Percentiles rank a stretch among this genome's conserved stretches.
These are phyloP conservation scores for Aureobasidium melanogenum DNA, from an alignment of 2,329 filamentous ascomycete species.

Conservation along the genomic window DNA sequence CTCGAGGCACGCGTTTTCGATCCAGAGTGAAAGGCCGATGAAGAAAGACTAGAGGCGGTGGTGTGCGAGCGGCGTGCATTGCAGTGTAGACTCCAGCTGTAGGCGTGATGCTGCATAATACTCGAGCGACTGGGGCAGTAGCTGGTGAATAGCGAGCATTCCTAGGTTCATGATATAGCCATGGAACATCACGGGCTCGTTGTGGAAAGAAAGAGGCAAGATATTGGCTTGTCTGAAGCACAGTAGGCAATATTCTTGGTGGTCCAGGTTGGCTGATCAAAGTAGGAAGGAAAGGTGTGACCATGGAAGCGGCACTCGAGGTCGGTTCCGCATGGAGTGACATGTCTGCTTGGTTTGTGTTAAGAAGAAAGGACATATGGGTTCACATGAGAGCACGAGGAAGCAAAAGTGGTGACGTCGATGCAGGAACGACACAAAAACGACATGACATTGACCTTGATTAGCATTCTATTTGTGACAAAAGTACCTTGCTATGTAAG, in stretches of 20 bases:
- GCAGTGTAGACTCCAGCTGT: slow-evolving; percentile 8
- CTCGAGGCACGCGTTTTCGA: background rate
- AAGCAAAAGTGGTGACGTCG: background rate
- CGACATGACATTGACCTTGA: background rate
- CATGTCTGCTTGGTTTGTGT: background rate
- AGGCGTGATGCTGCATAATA: slow-evolving; percentile 9
- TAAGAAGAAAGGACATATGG: background rate
- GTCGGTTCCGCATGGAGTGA: background rate
- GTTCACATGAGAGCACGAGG: background rate
- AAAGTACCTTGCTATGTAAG: background rate
- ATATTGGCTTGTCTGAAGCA: background rate
- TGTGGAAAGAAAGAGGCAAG: slow-evolving; percentile 9
- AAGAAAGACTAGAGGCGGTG: slow-evolving; percentile 2
- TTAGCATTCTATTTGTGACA: background rate
- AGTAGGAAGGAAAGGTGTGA: background rate
- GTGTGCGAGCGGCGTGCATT: background rate
- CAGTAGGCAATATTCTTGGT: background rate
- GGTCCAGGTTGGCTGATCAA: background rate
- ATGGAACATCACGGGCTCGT: slow-evolving; percentile 7
- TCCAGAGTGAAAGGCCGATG: slow-evolving; percentile 11
- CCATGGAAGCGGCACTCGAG: background rate
- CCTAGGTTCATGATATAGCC: slow-evolving; percentile 3
- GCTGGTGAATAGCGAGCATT: background rate
- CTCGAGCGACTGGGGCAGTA: background rate
- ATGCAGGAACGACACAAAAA: background rate